Evolutionary conservation across 495 filamentous ascomycete species (phyloP).

Genomic region (Neurospora pannonica): DNA sequence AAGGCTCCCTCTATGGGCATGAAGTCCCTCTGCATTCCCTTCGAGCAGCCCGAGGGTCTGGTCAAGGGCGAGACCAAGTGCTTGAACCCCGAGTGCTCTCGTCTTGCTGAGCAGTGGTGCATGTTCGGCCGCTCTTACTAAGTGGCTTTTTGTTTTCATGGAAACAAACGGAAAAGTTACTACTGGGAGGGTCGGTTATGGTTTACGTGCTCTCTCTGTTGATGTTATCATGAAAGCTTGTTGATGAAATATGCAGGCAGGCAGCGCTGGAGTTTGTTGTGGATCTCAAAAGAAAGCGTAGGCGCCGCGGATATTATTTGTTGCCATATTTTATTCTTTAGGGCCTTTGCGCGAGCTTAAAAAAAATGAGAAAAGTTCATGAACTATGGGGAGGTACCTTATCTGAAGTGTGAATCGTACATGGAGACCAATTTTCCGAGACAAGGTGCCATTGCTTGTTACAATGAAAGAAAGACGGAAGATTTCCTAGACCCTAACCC

Average conservation of each 20-base stretch:
- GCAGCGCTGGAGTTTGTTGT: background rate
- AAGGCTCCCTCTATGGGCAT: conserved; percentile 91
- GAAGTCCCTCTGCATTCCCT: conserved; percentile 95
- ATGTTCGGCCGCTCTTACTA: conserved; percentile 72
- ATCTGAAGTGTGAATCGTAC: background rate
- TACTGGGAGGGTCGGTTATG: background rate
- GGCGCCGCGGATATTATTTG: background rate
- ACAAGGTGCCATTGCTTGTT: background rate
- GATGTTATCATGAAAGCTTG: background rate
- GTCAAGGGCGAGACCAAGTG: conserved; percentile 78
- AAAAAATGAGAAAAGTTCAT: background rate
- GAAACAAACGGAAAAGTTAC: background rate
- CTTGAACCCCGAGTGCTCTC: conserved; percentile 71
- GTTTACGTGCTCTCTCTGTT: background rate
- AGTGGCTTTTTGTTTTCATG: background rate
- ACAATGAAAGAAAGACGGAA: background rate
- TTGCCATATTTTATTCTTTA: background rate
- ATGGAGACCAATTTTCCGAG: background rate
- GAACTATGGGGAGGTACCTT: background rate
- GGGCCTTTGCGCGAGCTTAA: background rate
- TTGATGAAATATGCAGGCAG: background rate
- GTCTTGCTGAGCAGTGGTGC: conserved; percentile 67
- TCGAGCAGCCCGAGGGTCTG: conserved; percentile 81
- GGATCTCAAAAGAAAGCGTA: background rate
- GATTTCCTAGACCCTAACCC: background rate